Base-by-base conservation (phyloP, 148 eudicot species). In the Rhododendron mucronatum region DNA sequence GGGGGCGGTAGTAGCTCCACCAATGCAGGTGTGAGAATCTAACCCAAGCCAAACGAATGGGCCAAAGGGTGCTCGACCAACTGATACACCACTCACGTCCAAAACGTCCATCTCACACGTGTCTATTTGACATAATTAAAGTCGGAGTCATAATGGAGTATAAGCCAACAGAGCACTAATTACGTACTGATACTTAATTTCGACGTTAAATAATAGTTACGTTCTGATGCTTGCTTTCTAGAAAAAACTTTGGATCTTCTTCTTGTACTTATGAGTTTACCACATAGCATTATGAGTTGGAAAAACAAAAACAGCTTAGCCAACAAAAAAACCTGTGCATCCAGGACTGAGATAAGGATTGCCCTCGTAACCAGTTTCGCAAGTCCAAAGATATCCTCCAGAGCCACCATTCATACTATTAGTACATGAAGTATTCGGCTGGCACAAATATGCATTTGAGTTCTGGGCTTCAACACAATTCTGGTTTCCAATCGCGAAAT, bases 381-480 rank as follows among this genome's bases (percentile, higher is more conserved):
- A 91, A 45, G 37, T 80, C 51, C 93, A 91, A 0, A 78, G 82
- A 18, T 90, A 89, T 0, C 93, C 93, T 4, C 78, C 71, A 73
- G 23, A 2, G 0, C 84, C 89, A 35, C 12, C 33, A 11, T 59
- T 84, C 1, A 53, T 45, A 45, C 1, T 55, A 44, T 91, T 87
- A 18, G 5, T 41, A 45, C 90, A 91, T 4, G 0, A 1, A 3
- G 89, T 86, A 48, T 92, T 85, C 47, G 77, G 65, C 39, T 79
- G 83, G 67, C 93, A 92, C 20, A 30, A 9, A 1, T 9, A 63
- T n/a, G 10, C 30, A n/a, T 9, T 63, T 1, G 11, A 4, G 28
- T 85, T 74, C 23, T 80, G 48, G 18, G 88, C 91, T 75, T 86
- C 39, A 23, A 3, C 48, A 53, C 93, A 92, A 51, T 83, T 88